Percentiles rank a stretch among this genome's conserved stretches.
Evolutionary conservation across 1,284 basidiomycete genomes (phyloP).

Genomic region (Pseudozyma thailandica): DNA sequence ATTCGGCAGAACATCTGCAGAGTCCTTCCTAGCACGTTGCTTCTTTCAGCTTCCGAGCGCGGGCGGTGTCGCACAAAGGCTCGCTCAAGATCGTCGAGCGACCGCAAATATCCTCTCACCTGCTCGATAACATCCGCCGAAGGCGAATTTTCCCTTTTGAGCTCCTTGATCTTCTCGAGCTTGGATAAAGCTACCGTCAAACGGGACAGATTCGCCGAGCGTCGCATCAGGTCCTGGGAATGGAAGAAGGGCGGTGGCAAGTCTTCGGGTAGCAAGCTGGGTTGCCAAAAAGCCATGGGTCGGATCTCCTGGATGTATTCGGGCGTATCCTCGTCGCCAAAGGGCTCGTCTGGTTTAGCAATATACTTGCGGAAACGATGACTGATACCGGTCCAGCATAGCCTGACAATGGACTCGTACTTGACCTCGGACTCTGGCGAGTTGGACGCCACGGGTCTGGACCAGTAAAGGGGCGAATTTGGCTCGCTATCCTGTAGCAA

Average conservation of each 20-base stretch:
- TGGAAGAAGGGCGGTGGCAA: slow-evolving; percentile 49
- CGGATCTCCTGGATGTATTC: slow-evolving; percentile 37
- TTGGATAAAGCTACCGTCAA: slow-evolving; percentile 23
- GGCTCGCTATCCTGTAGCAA: slow-evolving; percentile 40
- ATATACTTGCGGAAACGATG: slow-evolving; percentile 47
- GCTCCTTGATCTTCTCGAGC: slow-evolving; percentile 27
- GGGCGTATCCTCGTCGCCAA: slow-evolving; percentile 29
- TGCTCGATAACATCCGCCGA: slow-evolving; percentile 18
- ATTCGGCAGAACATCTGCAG: slow-evolving; percentile 50
- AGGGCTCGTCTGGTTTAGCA: slow-evolving; percentile 39
- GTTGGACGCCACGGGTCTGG: slow-evolving; percentile 31
- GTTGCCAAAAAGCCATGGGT: slow-evolving; percentile 52
- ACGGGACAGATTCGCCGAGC: slow-evolving; percentile 34
- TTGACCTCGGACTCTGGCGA: slow-evolving; percentile 49
- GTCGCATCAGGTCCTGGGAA: slow-evolving; percentile 47
- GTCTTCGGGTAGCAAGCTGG: slow-evolving; percentile 31
- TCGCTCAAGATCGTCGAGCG: slow-evolving; percentile 33
- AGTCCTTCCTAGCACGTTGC: slow-evolving; percentile 37
- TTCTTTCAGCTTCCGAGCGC: slow-evolving; percentile 24
- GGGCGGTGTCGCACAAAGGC: slow-evolving; percentile 44
- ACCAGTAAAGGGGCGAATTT: slow-evolving; percentile 43
- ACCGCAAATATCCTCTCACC: slow-evolving; percentile 11
- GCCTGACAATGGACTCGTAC: slow-evolving; percentile 49
- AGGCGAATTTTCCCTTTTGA: slow-evolving; percentile 8
- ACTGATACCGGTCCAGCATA: slow-evolving; percentile 48